Evolutionary conservation across 805 yeast species (phyloP).

Genomic region (Starmerella riodocensis): DNA sequence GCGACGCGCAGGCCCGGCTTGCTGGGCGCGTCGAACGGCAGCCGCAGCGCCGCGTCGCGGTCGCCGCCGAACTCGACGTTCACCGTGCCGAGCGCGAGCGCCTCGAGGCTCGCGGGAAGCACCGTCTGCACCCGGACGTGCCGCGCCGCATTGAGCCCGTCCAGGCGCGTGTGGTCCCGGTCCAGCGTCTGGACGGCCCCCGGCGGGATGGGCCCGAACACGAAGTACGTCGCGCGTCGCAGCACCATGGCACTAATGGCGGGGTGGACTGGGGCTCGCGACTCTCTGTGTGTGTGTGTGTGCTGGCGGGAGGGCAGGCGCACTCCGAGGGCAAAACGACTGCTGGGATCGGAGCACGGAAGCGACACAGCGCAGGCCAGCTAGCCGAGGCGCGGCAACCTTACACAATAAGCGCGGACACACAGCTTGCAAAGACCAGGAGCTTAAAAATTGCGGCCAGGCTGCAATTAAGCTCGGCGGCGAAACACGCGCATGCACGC

Average conservation of each 20-base stretch:
- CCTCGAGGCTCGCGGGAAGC: too few relatives aligned
- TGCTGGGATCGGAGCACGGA: background rate
- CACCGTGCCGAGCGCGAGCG: background rate
- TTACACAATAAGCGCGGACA: too few relatives aligned
- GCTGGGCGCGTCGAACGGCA: slow-evolving; percentile 11
- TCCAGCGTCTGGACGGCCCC: background rate
- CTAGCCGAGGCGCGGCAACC: too few relatives aligned
- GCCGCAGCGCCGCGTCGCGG: background rate
- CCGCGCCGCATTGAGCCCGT: slow-evolving; percentile 3
- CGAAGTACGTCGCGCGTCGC: slow-evolving; percentile 1
- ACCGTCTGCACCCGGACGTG: background rate
- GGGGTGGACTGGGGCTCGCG: background rate
- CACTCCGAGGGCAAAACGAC: background rate
- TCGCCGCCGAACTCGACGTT: background rate
- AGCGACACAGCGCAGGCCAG: background rate
- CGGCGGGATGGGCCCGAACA: background rate
- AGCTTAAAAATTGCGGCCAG: too few relatives aligned
- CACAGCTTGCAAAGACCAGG: too few relatives aligned
- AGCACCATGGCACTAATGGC: too few relatives aligned
- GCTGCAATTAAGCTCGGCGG: too few relatives aligned
- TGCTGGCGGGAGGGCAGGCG: background rate
- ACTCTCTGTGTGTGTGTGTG: background rate
- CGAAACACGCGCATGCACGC: too few relatives aligned
- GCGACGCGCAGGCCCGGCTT: background rate
- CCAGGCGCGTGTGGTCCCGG: background rate